Evolutionary conservation across 495 filamentous ascomycete species (phyloP).

Genomic region (Venustampulla echinocandica): DNA sequence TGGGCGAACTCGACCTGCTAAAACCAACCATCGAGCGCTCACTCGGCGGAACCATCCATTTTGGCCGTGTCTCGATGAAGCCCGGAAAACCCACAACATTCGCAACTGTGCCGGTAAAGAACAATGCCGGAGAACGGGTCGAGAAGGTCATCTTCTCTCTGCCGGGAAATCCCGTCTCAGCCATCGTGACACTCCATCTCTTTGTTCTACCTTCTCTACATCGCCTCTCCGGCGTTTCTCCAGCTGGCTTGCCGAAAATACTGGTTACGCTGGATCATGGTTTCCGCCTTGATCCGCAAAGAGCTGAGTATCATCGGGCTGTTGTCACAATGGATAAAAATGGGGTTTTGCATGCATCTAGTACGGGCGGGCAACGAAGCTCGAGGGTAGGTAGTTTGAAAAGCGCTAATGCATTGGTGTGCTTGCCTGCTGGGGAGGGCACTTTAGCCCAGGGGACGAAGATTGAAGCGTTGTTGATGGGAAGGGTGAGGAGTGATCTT

Average conservation of each 20-base stretch:
- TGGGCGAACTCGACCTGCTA: constrained; percentile 95
- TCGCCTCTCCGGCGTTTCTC: constrained; percentile 50
- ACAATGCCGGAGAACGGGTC: constrained; percentile 45
- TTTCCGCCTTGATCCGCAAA: constrained; percentile 58
- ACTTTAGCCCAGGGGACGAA: constrained; percentile 14
- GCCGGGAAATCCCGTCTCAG: constrained; percentile 89
- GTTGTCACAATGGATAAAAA: constrained; percentile 51
- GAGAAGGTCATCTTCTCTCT: constrained; percentile 79
- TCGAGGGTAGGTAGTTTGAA: constrained; percentile 81
- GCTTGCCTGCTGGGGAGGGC: constrained; percentile 47
- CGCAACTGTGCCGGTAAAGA: constrained; percentile 68
- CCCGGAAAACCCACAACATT: constrained; percentile 97
- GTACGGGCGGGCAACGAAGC: constrained; percentile 85
- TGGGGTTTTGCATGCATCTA: constrained; percentile 65
- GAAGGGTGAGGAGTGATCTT: constrained; percentile 15
- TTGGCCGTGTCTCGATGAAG: constrained; percentile 95
- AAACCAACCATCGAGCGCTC: constrained; percentile 93
- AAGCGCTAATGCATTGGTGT: constrained; percentile 78
- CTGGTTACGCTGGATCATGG: constrained; percentile 64
- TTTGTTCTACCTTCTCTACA: constrained; percentile 89
- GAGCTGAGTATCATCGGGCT: constrained; percentile 84
- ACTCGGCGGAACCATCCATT: constrained; percentile 90
- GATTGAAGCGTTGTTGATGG: constrained; percentile 24
- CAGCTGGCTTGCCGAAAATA: constrained; percentile 61
- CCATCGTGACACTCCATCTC: constrained; percentile 84